Conservation (phyloP, 1,284 basidiomycete genomes). For the Sanghuangporus sanghuang region DNA sequence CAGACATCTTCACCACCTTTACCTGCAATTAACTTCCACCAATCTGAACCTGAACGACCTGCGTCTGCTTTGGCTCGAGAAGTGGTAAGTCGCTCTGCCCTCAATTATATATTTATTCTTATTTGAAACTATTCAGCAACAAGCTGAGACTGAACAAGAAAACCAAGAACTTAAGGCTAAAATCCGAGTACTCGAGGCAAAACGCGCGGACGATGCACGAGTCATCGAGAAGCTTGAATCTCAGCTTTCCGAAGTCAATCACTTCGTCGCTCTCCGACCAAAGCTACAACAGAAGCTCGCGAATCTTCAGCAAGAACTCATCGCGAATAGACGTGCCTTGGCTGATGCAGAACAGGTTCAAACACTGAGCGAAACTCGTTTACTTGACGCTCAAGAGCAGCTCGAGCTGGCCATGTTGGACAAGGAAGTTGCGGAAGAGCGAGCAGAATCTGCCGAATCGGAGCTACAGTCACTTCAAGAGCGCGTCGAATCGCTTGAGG, state of each 20-base stretch:
- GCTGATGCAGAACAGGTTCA: constrained; percentile 65
- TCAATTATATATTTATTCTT: neutral
- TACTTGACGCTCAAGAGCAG: constrained; percentile 78
- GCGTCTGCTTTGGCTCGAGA: constrained; percentile 20
- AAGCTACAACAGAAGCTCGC: constrained; percentile 88
- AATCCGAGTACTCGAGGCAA: constrained; percentile 83
- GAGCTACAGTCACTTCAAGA: constrained; percentile 80
- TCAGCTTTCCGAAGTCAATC: constrained; percentile 77
- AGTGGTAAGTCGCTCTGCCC: constrained; percentile 2
- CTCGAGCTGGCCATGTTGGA: constrained; percentile 95
- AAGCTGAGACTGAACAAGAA: constrained; percentile 43
- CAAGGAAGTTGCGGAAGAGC: constrained; percentile 96
- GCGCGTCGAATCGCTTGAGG: constrained; percentile 73
- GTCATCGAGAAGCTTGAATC: constrained; percentile 83
- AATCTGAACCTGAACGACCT: constrained; percentile 20
- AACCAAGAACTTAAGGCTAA: constrained; percentile 82
- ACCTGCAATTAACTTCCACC: constrained; percentile 15
- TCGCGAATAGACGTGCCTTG: constrained; percentile 59
- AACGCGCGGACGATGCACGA: constrained; percentile 80
- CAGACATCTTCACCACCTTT: constrained; percentile 21
- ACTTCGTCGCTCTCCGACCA: constrained; percentile 79
- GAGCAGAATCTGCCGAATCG: constrained; percentile 73
- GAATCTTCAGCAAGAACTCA: constrained; percentile 73
- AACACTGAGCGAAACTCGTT: constrained; percentile 52
- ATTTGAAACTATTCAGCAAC: neutral